Evolutionary conservation across 2,329 filamentous ascomycete genomes (phyloP).

Genomic region (Apiospora marii): DNA sequence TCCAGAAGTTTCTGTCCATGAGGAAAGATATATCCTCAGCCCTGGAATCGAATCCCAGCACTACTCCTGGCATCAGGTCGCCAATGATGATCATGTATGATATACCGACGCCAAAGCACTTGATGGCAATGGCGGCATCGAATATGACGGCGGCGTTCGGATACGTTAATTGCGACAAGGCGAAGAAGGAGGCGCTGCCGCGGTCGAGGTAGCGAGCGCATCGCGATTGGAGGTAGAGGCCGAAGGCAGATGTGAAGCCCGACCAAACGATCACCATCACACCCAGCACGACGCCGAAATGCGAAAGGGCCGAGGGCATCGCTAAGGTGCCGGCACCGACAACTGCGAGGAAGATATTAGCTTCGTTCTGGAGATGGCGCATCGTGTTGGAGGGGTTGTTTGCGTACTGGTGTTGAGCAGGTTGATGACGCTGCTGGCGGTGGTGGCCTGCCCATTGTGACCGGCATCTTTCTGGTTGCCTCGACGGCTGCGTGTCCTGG

Average conservation of each 20-base stretch:
- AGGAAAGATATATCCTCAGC: conserved; percentile 75
- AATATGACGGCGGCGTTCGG: conserved; percentile 96
- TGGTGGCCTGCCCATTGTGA: conserved; percentile 77
- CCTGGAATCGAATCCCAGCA: conserved; percentile 76
- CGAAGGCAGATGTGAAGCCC: conserved; percentile 86
- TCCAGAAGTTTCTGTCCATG: conserved; percentile 93
- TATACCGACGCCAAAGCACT: conserved; percentile 96
- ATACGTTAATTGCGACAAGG: conserved; percentile 95
- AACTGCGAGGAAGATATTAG: conserved; percentile 59
- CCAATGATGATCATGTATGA: conserved; percentile 99
- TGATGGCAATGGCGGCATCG: conserved; percentile 93
- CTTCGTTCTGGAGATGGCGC: neutral
- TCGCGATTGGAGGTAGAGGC: conserved; percentile 91
- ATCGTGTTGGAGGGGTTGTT: conserved; percentile 16
- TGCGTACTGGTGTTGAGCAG: conserved; percentile 89
- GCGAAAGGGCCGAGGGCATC: conserved; percentile 93
- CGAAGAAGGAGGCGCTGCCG: conserved; percentile 90
- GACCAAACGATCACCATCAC: conserved; percentile 90
- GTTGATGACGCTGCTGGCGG: conserved; percentile 92
- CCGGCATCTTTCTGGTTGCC: conserved; percentile 75
- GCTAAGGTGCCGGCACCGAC: conserved; percentile 93
- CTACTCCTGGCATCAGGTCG: conserved; percentile 95
- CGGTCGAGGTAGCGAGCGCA: conserved; percentile 93
- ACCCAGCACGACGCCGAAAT: conserved; percentile 92
- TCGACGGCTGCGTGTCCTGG: conserved; percentile 57